Evolutionary conservation across 2,329 filamentous ascomycete genomes (phyloP).

Genomic region (Ophiocordyceps robertsii): DNA sequence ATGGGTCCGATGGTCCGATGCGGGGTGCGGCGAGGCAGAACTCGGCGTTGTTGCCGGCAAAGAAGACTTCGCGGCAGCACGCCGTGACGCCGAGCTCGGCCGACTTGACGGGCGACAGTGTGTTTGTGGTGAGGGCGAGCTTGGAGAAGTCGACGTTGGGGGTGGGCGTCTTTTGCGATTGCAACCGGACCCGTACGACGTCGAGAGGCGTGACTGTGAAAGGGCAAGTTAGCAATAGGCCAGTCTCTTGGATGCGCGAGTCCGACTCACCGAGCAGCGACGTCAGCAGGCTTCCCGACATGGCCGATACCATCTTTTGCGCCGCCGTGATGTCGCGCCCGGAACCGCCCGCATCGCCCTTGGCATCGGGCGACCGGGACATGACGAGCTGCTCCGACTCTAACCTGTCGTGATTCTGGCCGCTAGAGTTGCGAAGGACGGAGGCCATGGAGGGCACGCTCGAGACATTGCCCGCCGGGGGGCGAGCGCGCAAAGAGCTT

Average conservation of each 20-base stretch:
- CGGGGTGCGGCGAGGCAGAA: conserved; percentile 63
- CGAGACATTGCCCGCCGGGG: neutral
- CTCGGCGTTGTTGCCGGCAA: conserved; percentile 73
- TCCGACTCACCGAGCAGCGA: conserved; percentile 62
- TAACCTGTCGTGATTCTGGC: conserved; percentile 15
- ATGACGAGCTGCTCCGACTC: conserved; percentile 15
- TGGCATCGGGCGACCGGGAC: conserved; percentile 12
- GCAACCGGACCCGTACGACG: conserved; percentile 86
- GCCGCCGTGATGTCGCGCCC: conserved; percentile 59
- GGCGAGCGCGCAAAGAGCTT: neutral
- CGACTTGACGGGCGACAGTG: conserved; percentile 56
- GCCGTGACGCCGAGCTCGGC: conserved; percentile 80
- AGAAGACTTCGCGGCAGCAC: conserved; percentile 95
- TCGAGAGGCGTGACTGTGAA: conserved; percentile 78
- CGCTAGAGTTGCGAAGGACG: conserved; percentile 3
- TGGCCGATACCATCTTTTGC: conserved; percentile 93
- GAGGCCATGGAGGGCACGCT: conserved; percentile 4
- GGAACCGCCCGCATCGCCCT: conserved; percentile 14
- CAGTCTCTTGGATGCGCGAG: neutral
- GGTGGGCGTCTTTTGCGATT: conserved; percentile 55
- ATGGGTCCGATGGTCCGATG: conserved; percentile 28
- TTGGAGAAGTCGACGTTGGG: conserved; percentile 40
- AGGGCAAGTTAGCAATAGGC: conserved; percentile 4
- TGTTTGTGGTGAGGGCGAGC: conserved; percentile 41
- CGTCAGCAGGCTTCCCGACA: conserved; percentile 79